A percentile compares a stretch with the other conserved stretches of the same genome.
These are phyloP conservation scores for Phanerochaete sordida DNA, from an alignment of 768 basidiomycete genomes.

Conservation along the genomic window DNA sequence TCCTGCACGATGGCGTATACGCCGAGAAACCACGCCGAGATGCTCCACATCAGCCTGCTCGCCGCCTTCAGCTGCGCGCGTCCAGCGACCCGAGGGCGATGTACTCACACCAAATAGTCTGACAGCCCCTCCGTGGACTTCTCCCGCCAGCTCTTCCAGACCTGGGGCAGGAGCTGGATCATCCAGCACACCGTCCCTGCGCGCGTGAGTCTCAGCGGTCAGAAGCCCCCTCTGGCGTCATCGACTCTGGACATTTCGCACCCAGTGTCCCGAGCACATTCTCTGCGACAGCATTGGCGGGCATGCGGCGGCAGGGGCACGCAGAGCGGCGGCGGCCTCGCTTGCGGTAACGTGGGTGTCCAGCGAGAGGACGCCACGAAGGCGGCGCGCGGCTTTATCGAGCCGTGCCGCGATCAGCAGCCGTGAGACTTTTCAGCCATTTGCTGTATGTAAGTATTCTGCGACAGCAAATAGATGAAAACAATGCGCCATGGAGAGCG, in stretches of 20 bases:
- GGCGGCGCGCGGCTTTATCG: no score
- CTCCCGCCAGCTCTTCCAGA: constrained; percentile 66
- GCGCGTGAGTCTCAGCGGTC: not conserved
- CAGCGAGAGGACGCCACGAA: not conserved
- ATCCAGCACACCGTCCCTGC: constrained; percentile 67
- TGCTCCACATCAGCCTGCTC: constrained; percentile 56
- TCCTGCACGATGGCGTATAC: constrained; percentile 61
- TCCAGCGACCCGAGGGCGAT: no score
- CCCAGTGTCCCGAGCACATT: constrained; percentile 30
- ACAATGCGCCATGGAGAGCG: no score
- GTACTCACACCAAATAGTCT: constrained; percentile 53
- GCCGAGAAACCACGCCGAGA: constrained; percentile 59
- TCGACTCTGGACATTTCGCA: constrained; percentile 1
- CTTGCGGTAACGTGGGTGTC: not conserved
- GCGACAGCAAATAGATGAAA: no score
- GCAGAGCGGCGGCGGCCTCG: no score
- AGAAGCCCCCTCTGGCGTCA: no score
- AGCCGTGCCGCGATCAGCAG: no score
- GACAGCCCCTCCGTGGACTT: constrained; percentile 73
- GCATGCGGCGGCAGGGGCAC: constrained; percentile 23
- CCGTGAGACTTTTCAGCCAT: not conserved
- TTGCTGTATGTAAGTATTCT: not conserved
- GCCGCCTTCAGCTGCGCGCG: not conserved
- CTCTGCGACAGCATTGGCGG: constrained; percentile 50
- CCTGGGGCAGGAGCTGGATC: constrained; percentile 63